Conservation (phyloP, 805 yeast genomes). For the Hanseniaspora vineae region DNA sequence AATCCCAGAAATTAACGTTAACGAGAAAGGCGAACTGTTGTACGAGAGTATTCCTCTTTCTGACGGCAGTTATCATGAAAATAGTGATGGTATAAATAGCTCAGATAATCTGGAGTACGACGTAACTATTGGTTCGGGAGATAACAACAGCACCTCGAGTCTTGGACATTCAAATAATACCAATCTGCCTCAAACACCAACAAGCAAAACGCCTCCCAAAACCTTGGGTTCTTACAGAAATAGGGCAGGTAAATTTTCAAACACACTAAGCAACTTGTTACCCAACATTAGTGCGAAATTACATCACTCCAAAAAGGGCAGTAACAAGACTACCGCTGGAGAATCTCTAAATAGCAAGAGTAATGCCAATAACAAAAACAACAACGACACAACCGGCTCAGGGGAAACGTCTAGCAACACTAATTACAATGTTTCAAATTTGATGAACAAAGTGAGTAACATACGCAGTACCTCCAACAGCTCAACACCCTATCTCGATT, state of each 20-base stretch:
- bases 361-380: neutral
- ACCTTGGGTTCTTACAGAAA: slow-evolving; percentile 23
- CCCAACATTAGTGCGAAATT: slow-evolving; percentile 26
- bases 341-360: neutral
- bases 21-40: slow-evolving; percentile 4
- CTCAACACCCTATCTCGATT: too few species aligned
- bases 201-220: slow-evolving; percentile 12
- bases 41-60: too few species aligned
- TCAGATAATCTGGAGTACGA: slow-evolving; percentile 12
- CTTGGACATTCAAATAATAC: too few species aligned
- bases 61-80: neutral
- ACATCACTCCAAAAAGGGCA: slow-evolving; percentile 16
- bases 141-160: slow-evolving; percentile 7
- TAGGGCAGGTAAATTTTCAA: slow-evolving; percentile 23
- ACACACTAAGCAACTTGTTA: slow-evolving; percentile 21
- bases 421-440: too few species aligned
- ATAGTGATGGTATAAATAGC: slow-evolving; percentile 24
- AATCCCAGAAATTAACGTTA: slow-evolving; percentile 5
- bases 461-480: too few species aligned
- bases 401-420: too few species aligned
- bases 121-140: neutral
- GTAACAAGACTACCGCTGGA: neutral
- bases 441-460: too few species aligned
- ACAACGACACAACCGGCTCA: neutral
- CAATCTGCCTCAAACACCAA: slow-evolving; percentile 5